Evolutionary conservation across 345 rosid genomes (phyloP).

Genomic region (Aurinia saxatilis): DNA sequence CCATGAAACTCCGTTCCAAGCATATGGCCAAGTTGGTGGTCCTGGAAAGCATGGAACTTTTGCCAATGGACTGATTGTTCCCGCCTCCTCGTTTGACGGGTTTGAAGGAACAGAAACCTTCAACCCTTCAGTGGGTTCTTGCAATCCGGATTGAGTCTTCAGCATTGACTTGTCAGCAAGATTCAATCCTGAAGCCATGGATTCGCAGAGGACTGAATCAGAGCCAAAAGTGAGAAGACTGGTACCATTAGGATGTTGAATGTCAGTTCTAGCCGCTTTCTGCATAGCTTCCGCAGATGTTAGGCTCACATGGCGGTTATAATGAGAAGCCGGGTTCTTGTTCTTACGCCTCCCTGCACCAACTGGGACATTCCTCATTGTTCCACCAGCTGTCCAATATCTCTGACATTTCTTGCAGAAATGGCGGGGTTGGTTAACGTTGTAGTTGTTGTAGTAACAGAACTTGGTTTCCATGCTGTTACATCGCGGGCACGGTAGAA

Average conservation of each 20-base stretch:
- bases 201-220: constrained; percentile 67
- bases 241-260: constrained; percentile 59
- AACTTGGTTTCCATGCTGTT: constrained; percentile 92
- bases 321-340: constrained; percentile 70
- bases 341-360: constrained; percentile 96
- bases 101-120: constrained; percentile 24
- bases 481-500: constrained; percentile 87
- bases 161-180: constrained; percentile 55
- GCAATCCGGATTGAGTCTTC: constrained; percentile 14
- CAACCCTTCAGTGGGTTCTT: constrained; percentile 24
- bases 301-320: constrained; percentile 48
- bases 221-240: constrained; percentile 66
- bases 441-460: constrained; percentile 93
- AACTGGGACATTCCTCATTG: constrained; percentile 90
- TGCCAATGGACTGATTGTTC: constrained; percentile 11
- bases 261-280: constrained; percentile 32
- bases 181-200: constrained; percentile 74
- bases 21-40: constrained; percentile 33
- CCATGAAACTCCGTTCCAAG: constrained; percentile 35
- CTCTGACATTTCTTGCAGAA: constrained; percentile 95
- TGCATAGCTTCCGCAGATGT: constrained; percentile 52
- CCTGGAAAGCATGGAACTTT: constrained; percentile 30
- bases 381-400: constrained; percentile 98
- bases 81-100: constrained; percentile 13
- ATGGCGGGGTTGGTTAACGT: constrained; percentile 88